Conservation (phyloP, 2,329 filamentous ascomycete species). For the Pseudogymnoascus sp. region DNA sequence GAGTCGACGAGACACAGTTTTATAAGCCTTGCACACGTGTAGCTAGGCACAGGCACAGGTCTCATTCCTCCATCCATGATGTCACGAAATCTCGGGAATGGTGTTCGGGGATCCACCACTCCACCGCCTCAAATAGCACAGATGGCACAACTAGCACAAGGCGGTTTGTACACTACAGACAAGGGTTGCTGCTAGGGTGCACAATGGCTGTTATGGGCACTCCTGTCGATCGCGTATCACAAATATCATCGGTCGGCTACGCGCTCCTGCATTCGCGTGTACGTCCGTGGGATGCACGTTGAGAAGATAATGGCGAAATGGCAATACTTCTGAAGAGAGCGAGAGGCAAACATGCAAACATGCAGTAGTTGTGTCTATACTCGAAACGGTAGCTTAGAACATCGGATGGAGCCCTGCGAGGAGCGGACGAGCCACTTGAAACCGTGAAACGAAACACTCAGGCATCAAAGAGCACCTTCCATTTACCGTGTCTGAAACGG, state of each 20-base stretch:
- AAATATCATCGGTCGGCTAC: not conserved
- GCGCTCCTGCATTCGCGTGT: not conserved
- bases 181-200: not conserved
- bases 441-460: not conserved
- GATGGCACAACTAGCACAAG: not conserved
- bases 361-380: not conserved
- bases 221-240: slow-evolving; percentile 6
- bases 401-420: not conserved
- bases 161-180: not conserved
- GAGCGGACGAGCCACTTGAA: not conserved
- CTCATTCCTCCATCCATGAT: not conserved
- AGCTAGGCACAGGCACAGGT: not conserved
- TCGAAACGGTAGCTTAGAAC: not conserved
- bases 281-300: not conserved
- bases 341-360: not conserved
- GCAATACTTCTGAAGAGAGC: not conserved
- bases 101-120: not conserved
- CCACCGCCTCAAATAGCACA: not conserved
- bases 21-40: not conserved
- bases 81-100: not conserved
- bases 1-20: not conserved
- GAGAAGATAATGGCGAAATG: not conserved
- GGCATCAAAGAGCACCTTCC: not conserved
- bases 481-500: not conserved
- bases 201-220: not conserved